phyloP scores from a whole-genome alignment of 768 basidiomycete genomes.

The Austroboletus festivus region DNA sequence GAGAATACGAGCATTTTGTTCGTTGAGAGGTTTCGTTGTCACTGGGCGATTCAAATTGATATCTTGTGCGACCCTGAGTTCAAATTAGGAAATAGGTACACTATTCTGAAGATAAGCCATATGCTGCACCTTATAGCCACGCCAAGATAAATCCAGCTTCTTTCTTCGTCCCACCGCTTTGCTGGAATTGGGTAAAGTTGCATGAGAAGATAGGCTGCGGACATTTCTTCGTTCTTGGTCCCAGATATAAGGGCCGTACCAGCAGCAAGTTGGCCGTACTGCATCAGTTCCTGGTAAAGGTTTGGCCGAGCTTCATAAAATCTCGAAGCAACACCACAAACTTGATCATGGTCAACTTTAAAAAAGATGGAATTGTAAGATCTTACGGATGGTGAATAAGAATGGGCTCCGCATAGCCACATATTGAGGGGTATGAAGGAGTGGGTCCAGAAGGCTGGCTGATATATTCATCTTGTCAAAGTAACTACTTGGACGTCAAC shows the following conservation, averaged over 20 bases:
- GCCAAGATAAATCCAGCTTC: constrained; percentile 87
- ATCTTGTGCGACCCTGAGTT: constrained; percentile 75
- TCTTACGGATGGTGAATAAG: constrained; percentile 86
- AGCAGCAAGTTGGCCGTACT: constrained; percentile 72
- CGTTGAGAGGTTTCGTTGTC: constrained; percentile 71
- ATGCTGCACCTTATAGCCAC: constrained; percentile 70
- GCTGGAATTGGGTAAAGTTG: constrained; percentile 75
- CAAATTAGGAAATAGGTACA: constrained; percentile 5
- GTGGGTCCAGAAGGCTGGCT: constrained; percentile 74
- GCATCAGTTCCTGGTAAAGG: constrained; percentile 69
- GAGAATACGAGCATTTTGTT: constrained; percentile 80
- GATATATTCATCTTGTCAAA: constrained; percentile 79
- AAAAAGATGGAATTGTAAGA: not conserved
- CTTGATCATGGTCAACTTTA: constrained; percentile 35
- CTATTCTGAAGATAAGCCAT: constrained; percentile 4
- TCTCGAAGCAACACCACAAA: constrained; percentile 85
- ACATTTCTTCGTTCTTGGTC: constrained; percentile 79
- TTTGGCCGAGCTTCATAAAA: constrained; percentile 70
- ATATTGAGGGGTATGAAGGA: constrained; percentile 78
- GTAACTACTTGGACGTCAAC: constrained; percentile 43
- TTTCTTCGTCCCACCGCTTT: constrained; percentile 84
- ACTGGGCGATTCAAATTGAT: constrained; percentile 81
- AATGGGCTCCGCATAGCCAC: constrained; percentile 86
- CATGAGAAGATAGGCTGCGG: constrained; percentile 77
- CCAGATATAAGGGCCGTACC: constrained; percentile 75